Percentiles rank a stretch among this genome's conserved stretches.
phyloP scores from a whole-genome alignment of 1,284 basidiomycete genomes.

The Ceratobasidium sp. region DNA sequence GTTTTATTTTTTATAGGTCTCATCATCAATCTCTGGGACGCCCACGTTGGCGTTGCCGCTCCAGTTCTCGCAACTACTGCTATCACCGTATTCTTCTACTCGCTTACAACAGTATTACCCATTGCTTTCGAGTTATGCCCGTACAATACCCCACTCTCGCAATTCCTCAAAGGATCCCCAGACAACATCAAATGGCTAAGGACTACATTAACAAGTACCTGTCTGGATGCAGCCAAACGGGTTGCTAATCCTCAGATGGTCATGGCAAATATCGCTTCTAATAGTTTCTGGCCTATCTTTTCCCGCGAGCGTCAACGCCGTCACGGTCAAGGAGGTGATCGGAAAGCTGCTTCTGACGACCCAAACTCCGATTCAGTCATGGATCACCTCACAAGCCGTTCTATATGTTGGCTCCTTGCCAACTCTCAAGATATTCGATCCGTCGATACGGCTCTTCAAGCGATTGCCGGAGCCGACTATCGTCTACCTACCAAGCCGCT shows the following conservation, averaged over 20 bases:
- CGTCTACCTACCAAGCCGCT: slow-evolving; percentile 28
- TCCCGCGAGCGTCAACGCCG: neutral
- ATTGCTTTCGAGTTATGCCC: slow-evolving; percentile 29
- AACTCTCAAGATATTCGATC: slow-evolving; percentile 40
- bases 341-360: neutral
- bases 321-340: neutral
- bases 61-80: slow-evolving; percentile 30
- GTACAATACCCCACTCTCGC: slow-evolving; percentile 26
- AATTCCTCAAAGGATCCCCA: slow-evolving; percentile 23
- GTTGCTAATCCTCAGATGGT: neutral
- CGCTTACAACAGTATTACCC: slow-evolving; percentile 24
- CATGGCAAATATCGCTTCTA: neutral
- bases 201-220: neutral
- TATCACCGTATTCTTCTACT: slow-evolving; percentile 12
- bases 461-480: slow-evolving; percentile 33
- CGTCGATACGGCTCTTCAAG: slow-evolving; percentile 27
- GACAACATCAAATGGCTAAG: neutral
- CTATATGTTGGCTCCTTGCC: slow-evolving; percentile 26
- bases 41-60: slow-evolving; percentile 25
- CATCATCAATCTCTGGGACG: slow-evolving; percentile 26
- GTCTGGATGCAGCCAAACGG: neutral
- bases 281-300: neutral
- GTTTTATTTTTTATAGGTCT: slow-evolving; percentile 38
- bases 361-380: slow-evolving; percentile 5
- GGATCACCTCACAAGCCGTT: slow-evolving; percentile 29